Evolutionary conservation across 495 filamentous ascomycete genomes (phyloP).

Genomic region (Trypethelium eluteriae): DNA sequence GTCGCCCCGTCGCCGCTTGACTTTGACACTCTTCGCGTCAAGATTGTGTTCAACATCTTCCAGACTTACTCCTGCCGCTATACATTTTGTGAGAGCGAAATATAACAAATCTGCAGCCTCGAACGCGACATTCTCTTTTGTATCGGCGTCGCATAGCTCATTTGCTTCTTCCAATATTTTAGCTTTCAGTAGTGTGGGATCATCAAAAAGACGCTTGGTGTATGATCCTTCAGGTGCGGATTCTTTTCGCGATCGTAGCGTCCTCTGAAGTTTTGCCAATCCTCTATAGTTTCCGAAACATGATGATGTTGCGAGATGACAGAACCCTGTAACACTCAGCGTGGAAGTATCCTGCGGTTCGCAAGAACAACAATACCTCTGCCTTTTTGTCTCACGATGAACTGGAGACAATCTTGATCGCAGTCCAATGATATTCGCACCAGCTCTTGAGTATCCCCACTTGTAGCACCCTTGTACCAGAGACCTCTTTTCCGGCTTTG

Average conservation of each 20-base stretch:
- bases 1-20: slow-evolving; percentile 83
- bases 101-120: slow-evolving; percentile 94
- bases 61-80: slow-evolving; percentile 71
- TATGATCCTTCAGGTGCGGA: slow-evolving; percentile 85
- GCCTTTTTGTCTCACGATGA: slow-evolving; percentile 81
- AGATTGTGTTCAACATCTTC: slow-evolving; percentile 85
- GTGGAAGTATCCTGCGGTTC: background rate
- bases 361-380: slow-evolving; percentile 40
- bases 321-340: slow-evolving; percentile 60
- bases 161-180: slow-evolving; percentile 99
- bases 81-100: slow-evolving; percentile 85
- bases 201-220: slow-evolving; percentile 83
- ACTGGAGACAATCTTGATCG: slow-evolving; percentile 84
- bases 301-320: slow-evolving; percentile 80
- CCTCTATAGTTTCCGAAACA: slow-evolving; percentile 85
- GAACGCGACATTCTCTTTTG: slow-evolving; percentile 76
- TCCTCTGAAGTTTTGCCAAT: slow-evolving; percentile 75
- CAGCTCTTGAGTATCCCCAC: slow-evolving; percentile 85
- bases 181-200: slow-evolving; percentile 76
- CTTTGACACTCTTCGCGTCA: slow-evolving; percentile 88
- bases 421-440: slow-evolving; percentile 80
- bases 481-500: slow-evolving; percentile 88
- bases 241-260: slow-evolving; percentile 65
- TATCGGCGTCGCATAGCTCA: slow-evolving; percentile 79
- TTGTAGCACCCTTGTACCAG: slow-evolving; percentile 94